These are phyloP conservation scores for Nematodospora valgi DNA, from an alignment of 805 yeast species.

Conservation along the genomic window DNA sequence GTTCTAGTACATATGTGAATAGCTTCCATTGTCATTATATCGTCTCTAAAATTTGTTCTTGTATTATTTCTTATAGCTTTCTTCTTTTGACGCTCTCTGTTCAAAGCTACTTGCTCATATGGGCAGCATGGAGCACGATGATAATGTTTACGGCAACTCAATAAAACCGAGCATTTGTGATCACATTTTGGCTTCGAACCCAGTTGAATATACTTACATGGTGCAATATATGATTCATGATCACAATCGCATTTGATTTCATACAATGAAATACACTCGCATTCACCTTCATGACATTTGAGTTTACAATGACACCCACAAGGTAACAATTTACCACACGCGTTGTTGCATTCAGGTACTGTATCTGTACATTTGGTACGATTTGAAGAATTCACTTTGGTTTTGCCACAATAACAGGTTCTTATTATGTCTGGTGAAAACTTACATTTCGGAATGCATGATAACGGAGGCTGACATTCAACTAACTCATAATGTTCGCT, in stretches of 20 bases:
- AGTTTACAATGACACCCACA: slow-evolving; percentile 76
- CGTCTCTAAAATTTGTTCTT: slow-evolving; percentile 33
- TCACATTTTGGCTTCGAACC: slow-evolving; percentile 60
- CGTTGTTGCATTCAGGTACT: slow-evolving; percentile 66
- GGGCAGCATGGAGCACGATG: slow-evolving; percentile 70
- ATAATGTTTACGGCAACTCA: slow-evolving; percentile 79
- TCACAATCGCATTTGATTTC: slow-evolving; percentile 63
- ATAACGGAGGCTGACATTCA: slow-evolving; percentile 51
- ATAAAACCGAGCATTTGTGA: slow-evolving; percentile 67
- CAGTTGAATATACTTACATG: slow-evolving; percentile 55
- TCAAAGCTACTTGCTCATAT: slow-evolving; percentile 58
- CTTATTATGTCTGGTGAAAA: slow-evolving; percentile 55
- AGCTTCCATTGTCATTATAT: slow-evolving; percentile 62
- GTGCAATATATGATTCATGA: slow-evolving; percentile 50
- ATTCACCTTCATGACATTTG: slow-evolving; percentile 74
- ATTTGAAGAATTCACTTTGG: slow-evolving; percentile 37
- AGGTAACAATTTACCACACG: slow-evolving; percentile 57
- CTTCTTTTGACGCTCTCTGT: slow-evolving; percentile 50
- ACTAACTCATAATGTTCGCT: slow-evolving; percentile 50
- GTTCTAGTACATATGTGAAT: slow-evolving; percentile 67
- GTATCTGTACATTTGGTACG: slow-evolving; percentile 71
- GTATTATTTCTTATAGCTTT: slow-evolving; percentile 48
- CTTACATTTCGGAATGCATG: slow-evolving; percentile 45
- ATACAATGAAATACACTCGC: slow-evolving; percentile 58
- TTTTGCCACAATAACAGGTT: slow-evolving; percentile 80